Base-by-base conservation (phyloP, 2,329 filamentous ascomycete species). In the Akanthomyces lecanii region DNA sequence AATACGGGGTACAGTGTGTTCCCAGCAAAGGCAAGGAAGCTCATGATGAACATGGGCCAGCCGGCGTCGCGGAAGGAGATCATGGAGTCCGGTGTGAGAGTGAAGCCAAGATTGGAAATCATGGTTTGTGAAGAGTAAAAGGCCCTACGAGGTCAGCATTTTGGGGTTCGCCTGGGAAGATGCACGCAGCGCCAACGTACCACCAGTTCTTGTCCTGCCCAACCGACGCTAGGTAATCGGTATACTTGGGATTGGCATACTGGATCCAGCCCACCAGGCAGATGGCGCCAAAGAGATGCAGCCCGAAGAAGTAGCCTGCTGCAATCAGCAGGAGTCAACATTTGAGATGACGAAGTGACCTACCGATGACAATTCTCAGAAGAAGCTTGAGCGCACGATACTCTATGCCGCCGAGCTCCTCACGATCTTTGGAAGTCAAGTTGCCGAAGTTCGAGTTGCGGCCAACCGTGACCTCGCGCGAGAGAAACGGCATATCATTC, bases 1-100 rank as follows among this genome's bases (percentile, higher is more conserved):
- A 87, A 78, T 23, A 85, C 74, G 0, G 85, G 86, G 63, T 86
- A 89, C 53, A 77, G 78, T 0, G 82, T 85, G 60, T 84, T 82
- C 2, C 82, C 83, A 0, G 80, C 79, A 7, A 83, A 76, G 3
- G 81, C 81, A 2, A 84, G 67, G 16, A 80, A 72, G 4, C 74
- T 76, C 73, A 83, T 80, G 55, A 82, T 70, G 60, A 84, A 68
- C 63, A 84, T 73, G 2, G 73, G 75, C 65, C 71, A 75, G 1
- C 70, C 73, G 0, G 80, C 78, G 47, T 78, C 76, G 53, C 74
- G 75, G 66, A 83, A 83, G 0, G 72, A 72, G 11, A 81, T 70
- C 80, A 83, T 82, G 2, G 81, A 84, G 60, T 84, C 80, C 0
- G 83, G 81, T 0, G 83, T 82, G 10, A 85, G 73, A 0, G 82